phyloP scores from a whole-genome alignment of 2,329 filamentous ascomycete species.

The Penicillium janthinellum region DNA sequence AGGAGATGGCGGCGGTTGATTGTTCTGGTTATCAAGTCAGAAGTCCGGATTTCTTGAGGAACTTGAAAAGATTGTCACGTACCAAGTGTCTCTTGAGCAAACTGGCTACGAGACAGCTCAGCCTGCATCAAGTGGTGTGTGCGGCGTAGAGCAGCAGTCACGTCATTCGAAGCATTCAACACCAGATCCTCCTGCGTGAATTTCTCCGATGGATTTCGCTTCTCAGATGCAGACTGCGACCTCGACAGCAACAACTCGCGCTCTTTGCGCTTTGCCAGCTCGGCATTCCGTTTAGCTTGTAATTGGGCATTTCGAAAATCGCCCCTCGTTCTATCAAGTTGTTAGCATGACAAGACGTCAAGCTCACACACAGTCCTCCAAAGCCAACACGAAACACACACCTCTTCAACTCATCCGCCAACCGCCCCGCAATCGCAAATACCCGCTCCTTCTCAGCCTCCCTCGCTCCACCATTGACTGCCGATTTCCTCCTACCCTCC shows the following conservation, averaged over 20 bases:
- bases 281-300: conserved; percentile 72
- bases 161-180: conserved; percentile 75
- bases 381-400: conserved; percentile 41
- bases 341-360: conserved; percentile 11
- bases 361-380: not conserved
- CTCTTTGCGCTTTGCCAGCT: conserved; percentile 73
- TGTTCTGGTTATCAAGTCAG: conserved; percentile 53
- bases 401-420: conserved; percentile 72
- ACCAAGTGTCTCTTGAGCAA: conserved; percentile 81
- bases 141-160: conserved; percentile 78
- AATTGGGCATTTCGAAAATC: conserved; percentile 83
- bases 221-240: conserved; percentile 36
- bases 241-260: conserved; percentile 71
- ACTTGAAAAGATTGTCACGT: conserved; percentile 13
- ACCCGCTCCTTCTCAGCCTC: conserved; percentile 67
- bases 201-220: conserved; percentile 46
- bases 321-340: conserved; percentile 54
- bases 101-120: conserved; percentile 83
- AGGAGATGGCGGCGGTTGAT: conserved; percentile 77
- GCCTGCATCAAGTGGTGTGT: conserved; percentile 85
- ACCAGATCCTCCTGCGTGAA: conserved; percentile 72
- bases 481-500: conserved; percentile 33
- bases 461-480: conserved; percentile 50
- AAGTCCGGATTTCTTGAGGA: not conserved
- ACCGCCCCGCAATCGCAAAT: conserved; percentile 65